Base-by-base conservation (phyloP, 768 basidiomycete species). In the Tylopilus rubrobrunneus region DNA sequence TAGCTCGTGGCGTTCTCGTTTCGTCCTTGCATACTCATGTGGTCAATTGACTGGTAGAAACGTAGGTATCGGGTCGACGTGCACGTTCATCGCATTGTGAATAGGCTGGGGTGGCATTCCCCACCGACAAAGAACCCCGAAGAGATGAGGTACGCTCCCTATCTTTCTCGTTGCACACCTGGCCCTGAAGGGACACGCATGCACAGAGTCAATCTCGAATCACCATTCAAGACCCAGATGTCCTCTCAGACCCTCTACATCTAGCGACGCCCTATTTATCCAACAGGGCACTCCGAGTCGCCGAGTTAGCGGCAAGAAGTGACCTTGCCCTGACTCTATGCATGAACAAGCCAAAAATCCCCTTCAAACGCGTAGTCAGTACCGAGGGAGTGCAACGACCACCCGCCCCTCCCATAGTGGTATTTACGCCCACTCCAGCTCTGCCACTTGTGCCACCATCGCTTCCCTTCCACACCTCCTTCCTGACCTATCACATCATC, bases 11-110 rank as follows among this genome's bases (percentile, higher is more conserved):
- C 2, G 21, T 39, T 21, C 96, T 98, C 29, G 29, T n/a, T n/a
- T n/a, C n/a, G n/a, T n/a, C n/a, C n/a, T n/a, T n/a, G n/a, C n/a
- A n/a, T n/a, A n/a, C 19, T 41, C 4, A 19, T 21, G 8, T 41
- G 40, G 5, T 41, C 40, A 10, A 7, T 11, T 10, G 12, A 21
- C 10, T 21, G 14, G n/a, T 45, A 92, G 89, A 44, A 92, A 93
- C 61, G 76, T 80, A 25, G 96, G 96, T 1, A 96, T 98, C 33
- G 95, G 0, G 96, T 98, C 0, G 96, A 99, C 61, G 89, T 92
- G 0, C 96, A 99, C 67, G 94, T 98, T 7, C 94, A 98, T 61
- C 77, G 96, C 6, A 98, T 99, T 49, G 93, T 94, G 27, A 95
- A 98, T 61, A 77, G 93, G 15, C 70, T 99, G n/a, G 85, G 89